Evolutionary conservation across 352 stramenopile genomes (phyloP).

Genomic region (Globisporangium ultimum): DNA sequence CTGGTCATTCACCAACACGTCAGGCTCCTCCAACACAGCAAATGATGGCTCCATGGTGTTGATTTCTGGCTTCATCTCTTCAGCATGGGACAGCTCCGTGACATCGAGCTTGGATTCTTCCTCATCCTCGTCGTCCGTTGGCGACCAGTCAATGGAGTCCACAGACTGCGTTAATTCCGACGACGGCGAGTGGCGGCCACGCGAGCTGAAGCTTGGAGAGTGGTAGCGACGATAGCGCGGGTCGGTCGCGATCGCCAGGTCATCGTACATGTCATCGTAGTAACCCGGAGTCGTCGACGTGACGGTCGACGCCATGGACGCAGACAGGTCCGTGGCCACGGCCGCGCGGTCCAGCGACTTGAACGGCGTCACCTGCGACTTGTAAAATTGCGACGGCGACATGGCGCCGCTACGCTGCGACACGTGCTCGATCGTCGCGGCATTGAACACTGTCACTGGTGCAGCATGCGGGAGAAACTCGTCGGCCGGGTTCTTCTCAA

Average conservation of each 20-base stretch:
- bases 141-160: slow-evolving; percentile 44
- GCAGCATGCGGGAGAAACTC: slow-evolving; percentile 5
- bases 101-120: slow-evolving; percentile 4
- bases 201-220: slow-evolving; percentile 20
- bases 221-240: slow-evolving; percentile 25
- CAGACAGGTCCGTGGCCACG: slow-evolving; percentile 41
- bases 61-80: slow-evolving; percentile 8
- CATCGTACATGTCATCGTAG: slow-evolving; percentile 66
- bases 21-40: background rate
- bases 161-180: slow-evolving; percentile 32
- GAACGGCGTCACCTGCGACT: slow-evolving; percentile 20
- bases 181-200: slow-evolving; percentile 8
- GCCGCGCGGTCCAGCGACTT: slow-evolving; percentile 28
- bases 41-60: background rate
- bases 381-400: slow-evolving; percentile 10
- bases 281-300: slow-evolving; percentile 35
- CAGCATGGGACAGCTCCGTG: background rate
- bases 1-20: background rate
- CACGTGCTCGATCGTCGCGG: slow-evolving; percentile 9
- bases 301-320: slow-evolving; percentile 68
- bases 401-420: slow-evolving; percentile 6
- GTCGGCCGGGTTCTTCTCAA: slow-evolving; percentile 6
- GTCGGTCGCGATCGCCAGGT: slow-evolving; percentile 28
- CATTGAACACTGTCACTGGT: slow-evolving; percentile 12
- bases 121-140: slow-evolving; percentile 33